Conservation (phyloP, 495 filamentous ascomycete species). For the Podospora pseudoanserina region DNA sequence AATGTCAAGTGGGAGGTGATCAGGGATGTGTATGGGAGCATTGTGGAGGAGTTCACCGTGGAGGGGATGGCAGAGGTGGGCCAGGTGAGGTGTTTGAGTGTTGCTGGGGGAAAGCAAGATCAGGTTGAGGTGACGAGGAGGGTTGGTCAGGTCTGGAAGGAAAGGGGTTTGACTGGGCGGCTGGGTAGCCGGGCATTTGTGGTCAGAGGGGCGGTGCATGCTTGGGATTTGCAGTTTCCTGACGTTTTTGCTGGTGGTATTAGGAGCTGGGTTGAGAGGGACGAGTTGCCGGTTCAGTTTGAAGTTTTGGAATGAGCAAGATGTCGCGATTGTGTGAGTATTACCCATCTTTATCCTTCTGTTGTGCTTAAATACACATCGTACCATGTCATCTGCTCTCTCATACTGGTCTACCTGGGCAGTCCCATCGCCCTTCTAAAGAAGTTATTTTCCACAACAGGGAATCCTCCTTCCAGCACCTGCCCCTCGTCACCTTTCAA, state of each 20-base stretch:
- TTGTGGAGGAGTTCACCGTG: constrained; percentile 11
- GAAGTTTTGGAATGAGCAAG: neutral
- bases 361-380: too few relatives aligned
- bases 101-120: constrained; percentile 33
- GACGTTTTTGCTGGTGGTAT: constrained; percentile 33
- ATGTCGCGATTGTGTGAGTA: too few relatives aligned
- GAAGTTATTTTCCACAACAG: constrained; percentile 46
- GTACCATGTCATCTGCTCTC: too few relatives aligned
- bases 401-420: neutral
- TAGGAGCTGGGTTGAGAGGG: constrained; percentile 32
- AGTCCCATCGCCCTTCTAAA: constrained; percentile 46
- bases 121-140: constrained; percentile 26
- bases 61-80: constrained; percentile 17
- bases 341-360: too few relatives aligned
- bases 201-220: constrained; percentile 34
- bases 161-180: constrained; percentile 11
- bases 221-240: constrained; percentile 37
- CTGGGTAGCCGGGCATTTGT: constrained; percentile 26
- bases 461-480: constrained; percentile 38
- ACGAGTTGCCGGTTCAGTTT: constrained; percentile 20
- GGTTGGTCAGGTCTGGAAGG: constrained; percentile 24
- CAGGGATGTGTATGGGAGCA: constrained; percentile 18
- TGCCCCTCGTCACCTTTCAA: constrained; percentile 45
- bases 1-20: constrained; percentile 27
- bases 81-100: constrained; percentile 25